Conservation (phyloP, 257 asterid genomes). For the Ligustrum vulgare region DNA sequence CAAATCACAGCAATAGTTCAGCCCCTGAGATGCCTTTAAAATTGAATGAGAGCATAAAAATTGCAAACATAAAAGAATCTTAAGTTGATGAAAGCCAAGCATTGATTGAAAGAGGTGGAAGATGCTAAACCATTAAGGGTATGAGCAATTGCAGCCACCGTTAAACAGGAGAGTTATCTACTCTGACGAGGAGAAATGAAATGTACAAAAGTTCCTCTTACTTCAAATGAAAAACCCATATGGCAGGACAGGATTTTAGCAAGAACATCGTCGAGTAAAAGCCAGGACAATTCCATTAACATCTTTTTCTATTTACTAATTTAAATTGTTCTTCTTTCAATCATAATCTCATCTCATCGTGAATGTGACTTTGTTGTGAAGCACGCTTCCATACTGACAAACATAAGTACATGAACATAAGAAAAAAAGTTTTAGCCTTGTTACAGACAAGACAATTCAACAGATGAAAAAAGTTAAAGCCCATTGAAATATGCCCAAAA, state of each 20-base stretch:
- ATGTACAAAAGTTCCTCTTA: not conserved
- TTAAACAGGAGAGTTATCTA: not conserved
- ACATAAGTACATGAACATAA: not conserved
- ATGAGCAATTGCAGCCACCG: not conserved
- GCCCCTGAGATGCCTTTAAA: not conserved
- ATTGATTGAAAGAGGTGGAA: not conserved
- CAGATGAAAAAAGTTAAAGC: not conserved
- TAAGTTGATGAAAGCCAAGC: slow-evolving; percentile 2
- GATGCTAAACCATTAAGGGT: not conserved
- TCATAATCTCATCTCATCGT: not conserved
- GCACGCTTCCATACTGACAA: not conserved
- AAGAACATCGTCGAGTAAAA: not conserved
- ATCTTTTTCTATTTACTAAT: not conserved
- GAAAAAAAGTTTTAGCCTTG: not conserved
- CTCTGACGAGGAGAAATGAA: not conserved
- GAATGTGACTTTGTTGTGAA: not conserved
- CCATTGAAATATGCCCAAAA: slow-evolving; percentile 4
- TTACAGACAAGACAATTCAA: not conserved
- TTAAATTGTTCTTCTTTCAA: not conserved
- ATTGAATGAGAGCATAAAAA: not conserved
- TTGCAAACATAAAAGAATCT: not conserved
- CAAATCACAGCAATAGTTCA: slow-evolving; percentile 20
- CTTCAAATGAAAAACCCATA: not conserved
- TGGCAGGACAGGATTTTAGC: not conserved
- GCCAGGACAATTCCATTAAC: not conserved